Evolutionary conservation across 768 basidiomycete genomes (phyloP).

Genomic region (Mycena metata): DNA sequence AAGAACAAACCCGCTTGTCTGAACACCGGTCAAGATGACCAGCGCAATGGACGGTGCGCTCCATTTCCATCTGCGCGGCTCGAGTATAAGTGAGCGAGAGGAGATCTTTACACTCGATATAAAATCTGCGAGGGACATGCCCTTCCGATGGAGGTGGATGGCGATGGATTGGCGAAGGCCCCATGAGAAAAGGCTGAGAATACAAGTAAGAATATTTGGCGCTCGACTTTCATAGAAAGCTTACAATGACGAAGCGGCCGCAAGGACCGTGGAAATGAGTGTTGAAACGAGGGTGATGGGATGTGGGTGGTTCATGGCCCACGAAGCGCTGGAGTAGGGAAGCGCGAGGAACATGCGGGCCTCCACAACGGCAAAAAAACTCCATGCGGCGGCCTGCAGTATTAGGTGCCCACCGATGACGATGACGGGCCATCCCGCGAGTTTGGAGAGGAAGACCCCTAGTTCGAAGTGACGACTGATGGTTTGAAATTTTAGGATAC

Average conservation of each 20-base stretch:
- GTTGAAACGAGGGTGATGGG: background rate
- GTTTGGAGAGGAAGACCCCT: background rate
- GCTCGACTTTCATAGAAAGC: background rate
- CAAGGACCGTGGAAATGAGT: slow-evolving; percentile 5
- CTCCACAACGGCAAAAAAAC: background rate
- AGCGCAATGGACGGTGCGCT: background rate
- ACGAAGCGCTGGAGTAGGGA: background rate
- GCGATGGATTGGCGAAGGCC: background rate
- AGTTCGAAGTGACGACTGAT: too few species aligned
- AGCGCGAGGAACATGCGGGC: background rate
- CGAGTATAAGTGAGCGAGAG: background rate
- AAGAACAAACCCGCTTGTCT: slow-evolving; percentile 15
- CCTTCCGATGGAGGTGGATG: background rate
- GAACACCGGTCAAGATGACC: slow-evolving; percentile 2
- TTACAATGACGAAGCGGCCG: background rate
- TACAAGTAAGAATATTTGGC: background rate
- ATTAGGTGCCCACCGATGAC: background rate
- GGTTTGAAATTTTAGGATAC: too few species aligned
- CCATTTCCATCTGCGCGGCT: slow-evolving; percentile 11
- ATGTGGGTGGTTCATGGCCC: background rate
- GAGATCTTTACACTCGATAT: slow-evolving; percentile 3
- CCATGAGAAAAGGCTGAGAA: slow-evolving; percentile 7
- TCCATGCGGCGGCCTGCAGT: background rate
- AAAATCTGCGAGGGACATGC: slow-evolving; percentile 5
- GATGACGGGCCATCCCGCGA: background rate